These are phyloP conservation scores for Calonectria henricotiae DNA, from an alignment of 2,329 filamentous ascomycete species.

Conservation along the genomic window DNA sequence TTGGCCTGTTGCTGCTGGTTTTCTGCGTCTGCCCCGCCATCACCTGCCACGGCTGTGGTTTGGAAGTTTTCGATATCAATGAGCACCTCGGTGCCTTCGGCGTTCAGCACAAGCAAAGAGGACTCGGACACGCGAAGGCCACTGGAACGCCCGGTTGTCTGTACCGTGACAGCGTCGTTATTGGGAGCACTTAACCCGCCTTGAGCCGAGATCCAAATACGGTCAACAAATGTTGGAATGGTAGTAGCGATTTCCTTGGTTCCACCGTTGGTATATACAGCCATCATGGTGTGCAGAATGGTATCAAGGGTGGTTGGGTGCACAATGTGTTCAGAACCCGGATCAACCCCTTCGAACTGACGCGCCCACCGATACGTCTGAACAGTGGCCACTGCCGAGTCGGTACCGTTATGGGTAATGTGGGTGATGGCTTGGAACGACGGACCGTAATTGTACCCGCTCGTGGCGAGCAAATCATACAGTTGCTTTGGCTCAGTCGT, in stretches of 20 bases:
- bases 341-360: neutral
- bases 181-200: conserved; percentile 1
- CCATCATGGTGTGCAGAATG: conserved; percentile 7
- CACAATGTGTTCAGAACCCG: conserved; percentile 7
- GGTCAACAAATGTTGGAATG: conserved; percentile 16
- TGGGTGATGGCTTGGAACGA: conserved; percentile 4
- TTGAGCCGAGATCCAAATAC: conserved; percentile 5
- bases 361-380: neutral
- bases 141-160: neutral
- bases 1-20: neutral
- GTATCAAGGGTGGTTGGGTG: conserved; percentile 31
- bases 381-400: neutral
- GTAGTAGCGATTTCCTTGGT: conserved; percentile 3
- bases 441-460: conserved; percentile 8
- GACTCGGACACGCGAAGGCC: conserved; percentile 11
- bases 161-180: neutral
- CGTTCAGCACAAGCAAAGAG: neutral
- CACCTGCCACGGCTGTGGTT: conserved; percentile 8
- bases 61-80: conserved; percentile 38
- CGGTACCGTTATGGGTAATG: neutral
- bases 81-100: conserved; percentile 4
- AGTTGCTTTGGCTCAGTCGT: neutral
- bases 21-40: neutral
- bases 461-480: neutral
- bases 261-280: conserved; percentile 3